A percentile compares a stretch with the other conserved stretches of the same genome.
phyloP scores from a whole-genome alignment of 2,329 filamentous ascomycete genomes.

The Dothideomycetes sp. region DNA sequence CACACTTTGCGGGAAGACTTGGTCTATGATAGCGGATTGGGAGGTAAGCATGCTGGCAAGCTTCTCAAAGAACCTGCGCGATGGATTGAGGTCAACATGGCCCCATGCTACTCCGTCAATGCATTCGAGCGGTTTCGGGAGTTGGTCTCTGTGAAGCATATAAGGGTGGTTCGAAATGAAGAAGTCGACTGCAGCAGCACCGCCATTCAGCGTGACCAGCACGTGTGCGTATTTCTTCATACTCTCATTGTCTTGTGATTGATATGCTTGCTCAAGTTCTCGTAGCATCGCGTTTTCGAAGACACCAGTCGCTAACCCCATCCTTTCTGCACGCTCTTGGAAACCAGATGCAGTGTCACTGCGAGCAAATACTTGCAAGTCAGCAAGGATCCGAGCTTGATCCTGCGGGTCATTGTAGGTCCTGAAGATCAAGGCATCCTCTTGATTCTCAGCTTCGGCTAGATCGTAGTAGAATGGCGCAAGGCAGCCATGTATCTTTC shows the following conservation, averaged over 20 bases:
- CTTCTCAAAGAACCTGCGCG: constrained; percentile 67
- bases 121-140: constrained; percentile 71
- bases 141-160: constrained; percentile 59
- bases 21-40: constrained; percentile 67
- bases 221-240: constrained; percentile 89
- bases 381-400: constrained; percentile 80
- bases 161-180: constrained; percentile 81
- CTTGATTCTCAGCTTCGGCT: constrained; percentile 56
- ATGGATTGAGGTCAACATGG: constrained; percentile 67
- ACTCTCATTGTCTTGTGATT: constrained; percentile 73
- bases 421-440: constrained; percentile 75
- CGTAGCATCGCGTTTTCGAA: constrained; percentile 85
- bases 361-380: constrained; percentile 65
- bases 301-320: constrained; percentile 63
- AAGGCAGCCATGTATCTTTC: constrained; percentile 77
- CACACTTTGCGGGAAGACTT: constrained; percentile 63
- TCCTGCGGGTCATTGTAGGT: constrained; percentile 80
- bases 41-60: constrained; percentile 70
- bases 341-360: constrained; percentile 74
- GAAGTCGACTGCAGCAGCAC: constrained; percentile 64
- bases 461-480: constrained; percentile 85
- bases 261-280: constrained; percentile 89
- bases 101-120: constrained; percentile 56
- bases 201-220: constrained; percentile 70
- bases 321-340: constrained; percentile 56